These are phyloP conservation scores for Agrostemma githago DNA, from an alignment of 148 eudicot genomes.

Conservation along the genomic window DNA sequence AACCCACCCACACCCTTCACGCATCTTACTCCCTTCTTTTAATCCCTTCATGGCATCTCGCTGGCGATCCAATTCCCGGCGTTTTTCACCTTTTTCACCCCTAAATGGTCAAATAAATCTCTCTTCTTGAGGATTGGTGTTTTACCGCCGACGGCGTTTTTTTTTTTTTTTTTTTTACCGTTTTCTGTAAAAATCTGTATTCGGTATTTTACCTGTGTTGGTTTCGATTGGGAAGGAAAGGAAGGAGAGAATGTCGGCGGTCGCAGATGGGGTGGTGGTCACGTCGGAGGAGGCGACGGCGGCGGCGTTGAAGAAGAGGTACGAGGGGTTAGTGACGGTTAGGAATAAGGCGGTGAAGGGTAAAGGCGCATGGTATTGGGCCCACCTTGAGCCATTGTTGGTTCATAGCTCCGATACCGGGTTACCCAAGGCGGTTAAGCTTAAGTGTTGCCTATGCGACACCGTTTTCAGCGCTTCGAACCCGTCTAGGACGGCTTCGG, in stretches of 20 bases:
- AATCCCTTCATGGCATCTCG: neutral
- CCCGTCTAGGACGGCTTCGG: constrained; percentile 91
- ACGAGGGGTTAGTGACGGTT: constrained; percentile 66
- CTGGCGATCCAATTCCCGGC: neutral
- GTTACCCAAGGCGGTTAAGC: constrained; percentile 70
- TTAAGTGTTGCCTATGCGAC: constrained; percentile 68
- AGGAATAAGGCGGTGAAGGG: constrained; percentile 85
- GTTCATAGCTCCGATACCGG: constrained; percentile 58
- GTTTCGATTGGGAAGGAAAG: neutral
- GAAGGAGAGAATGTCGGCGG: constrained; percentile 25
- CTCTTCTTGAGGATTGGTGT: too few relatives aligned
- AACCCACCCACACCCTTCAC: neutral
- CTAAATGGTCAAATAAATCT: neutral
- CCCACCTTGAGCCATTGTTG: constrained; percentile 72
- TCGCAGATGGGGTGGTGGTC: constrained; percentile 6
- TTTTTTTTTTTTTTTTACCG: too few relatives aligned
- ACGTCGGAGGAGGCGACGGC: constrained; percentile 60
- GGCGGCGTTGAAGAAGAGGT: constrained; percentile 62
- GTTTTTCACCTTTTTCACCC: neutral
- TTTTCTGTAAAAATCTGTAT: neutral
- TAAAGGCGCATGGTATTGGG: constrained; percentile 99
- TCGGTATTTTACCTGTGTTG: neutral
- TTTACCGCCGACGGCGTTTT: too few relatives aligned
- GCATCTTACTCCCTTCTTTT: neutral
- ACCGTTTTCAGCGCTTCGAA: constrained; percentile 83